A percentile compares a stretch with the other conserved stretches of the same genome.
Evolutionary conservation across 192 early-diverging fungal species (phyloP).

Genomic region (Paraglomus brasilianum): DNA sequence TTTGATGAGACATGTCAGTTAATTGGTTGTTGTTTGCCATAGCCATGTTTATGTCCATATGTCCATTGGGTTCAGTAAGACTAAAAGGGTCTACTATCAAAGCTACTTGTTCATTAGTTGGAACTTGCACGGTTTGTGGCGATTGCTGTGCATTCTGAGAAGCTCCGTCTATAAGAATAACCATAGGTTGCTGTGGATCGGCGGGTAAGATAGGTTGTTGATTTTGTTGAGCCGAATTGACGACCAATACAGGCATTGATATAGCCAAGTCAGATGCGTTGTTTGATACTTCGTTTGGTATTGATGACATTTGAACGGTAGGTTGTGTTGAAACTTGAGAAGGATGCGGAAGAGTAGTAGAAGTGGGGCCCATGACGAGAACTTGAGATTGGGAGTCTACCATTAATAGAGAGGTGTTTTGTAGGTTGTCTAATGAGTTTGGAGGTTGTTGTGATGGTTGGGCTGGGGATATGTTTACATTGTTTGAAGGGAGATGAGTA

Average conservation of each 20-base stretch:
- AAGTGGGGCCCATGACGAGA: background rate
- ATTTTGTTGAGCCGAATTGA: slow-evolving; percentile 19
- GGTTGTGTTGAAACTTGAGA: background rate
- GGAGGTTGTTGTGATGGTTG: background rate
- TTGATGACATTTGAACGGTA: background rate
- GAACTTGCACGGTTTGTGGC: background rate
- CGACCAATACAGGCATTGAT: background rate
- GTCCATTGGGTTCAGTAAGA: background rate
- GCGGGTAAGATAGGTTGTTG: slow-evolving; percentile 6
- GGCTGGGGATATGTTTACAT: background rate
- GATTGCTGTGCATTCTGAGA: background rate
- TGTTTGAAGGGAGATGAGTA: background rate
- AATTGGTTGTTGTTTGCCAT: too few species aligned
- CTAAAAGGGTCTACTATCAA: background rate
- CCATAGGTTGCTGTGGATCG: background rate
- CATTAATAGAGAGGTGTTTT: slow-evolving; percentile 1
- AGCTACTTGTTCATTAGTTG: background rate
- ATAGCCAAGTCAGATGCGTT: background rate
- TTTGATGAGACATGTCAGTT: too few species aligned
- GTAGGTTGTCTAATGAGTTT: background rate
- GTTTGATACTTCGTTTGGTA: background rate
- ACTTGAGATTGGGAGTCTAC: background rate
- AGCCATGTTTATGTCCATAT: background rate
- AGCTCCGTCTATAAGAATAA: background rate
- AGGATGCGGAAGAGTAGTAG: background rate